A percentile compares a stretch with the other conserved stretches of the same genome.
Conservation (phyloP, 2,329 filamentous ascomycete genomes). For the Pseudogymnoascus sp. region DNA sequence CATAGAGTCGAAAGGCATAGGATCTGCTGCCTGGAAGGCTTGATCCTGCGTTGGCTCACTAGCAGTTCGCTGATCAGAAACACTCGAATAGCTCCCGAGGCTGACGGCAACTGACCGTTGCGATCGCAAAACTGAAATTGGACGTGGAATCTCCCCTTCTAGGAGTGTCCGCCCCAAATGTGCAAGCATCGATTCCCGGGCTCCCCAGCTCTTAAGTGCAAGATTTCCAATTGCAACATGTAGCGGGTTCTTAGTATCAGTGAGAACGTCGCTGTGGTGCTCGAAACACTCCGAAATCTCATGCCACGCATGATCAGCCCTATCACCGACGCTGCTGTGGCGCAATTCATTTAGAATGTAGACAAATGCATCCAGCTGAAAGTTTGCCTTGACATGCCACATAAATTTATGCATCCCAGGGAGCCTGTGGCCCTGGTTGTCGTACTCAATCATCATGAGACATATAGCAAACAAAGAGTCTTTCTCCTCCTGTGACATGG, state of each 20-base stretch:
- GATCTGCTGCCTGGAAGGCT: conserved; percentile 12
- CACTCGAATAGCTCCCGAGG: not conserved
- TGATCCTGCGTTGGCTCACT: conserved; percentile 10
- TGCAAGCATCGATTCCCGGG: conserved; percentile 20
- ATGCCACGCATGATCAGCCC: conserved; percentile 26
- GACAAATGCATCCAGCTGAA: conserved; percentile 30
- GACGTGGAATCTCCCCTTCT: conserved; percentile 14
- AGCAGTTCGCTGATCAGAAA: conserved; percentile 10
- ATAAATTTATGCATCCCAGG: conserved; percentile 24
- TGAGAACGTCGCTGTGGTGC: conserved; percentile 23
- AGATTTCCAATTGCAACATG: conserved; percentile 25
- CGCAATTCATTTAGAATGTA: conserved; percentile 29
- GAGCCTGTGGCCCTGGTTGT: conserved; percentile 24
- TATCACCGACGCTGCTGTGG: conserved; percentile 22
- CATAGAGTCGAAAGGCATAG: conserved; percentile 16
- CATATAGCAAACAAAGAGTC: conserved; percentile 28
- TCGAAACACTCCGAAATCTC: conserved; percentile 24
- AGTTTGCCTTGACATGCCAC: conserved; percentile 30
- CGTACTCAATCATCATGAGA: conserved; percentile 30
- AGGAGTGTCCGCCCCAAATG: conserved; percentile 9
- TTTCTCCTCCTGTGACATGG: conserved; percentile 26
- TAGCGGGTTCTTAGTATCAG: conserved; percentile 22
- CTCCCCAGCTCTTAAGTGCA: conserved; percentile 24
- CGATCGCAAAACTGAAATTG: conserved; percentile 18
- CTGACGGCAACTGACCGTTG: conserved; percentile 18